Evolutionary conservation across 148 eudicot genomes (phyloP), one percentile per base, ranked within the genome.

Genomic region (Tetragonia tetragonoides): DNA sequence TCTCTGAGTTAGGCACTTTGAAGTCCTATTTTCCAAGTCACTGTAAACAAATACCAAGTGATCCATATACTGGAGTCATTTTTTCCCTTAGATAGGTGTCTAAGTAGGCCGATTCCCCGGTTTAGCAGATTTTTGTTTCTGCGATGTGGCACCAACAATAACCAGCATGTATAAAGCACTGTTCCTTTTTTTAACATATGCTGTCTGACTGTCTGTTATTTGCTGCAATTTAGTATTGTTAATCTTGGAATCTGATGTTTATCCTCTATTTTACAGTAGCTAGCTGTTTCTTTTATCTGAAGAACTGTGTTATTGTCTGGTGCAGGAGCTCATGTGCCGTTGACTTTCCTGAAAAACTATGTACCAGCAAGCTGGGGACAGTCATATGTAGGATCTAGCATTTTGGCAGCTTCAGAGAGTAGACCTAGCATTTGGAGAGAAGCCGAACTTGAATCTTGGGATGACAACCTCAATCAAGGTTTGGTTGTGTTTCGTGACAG

Each of bases 381-480:
- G 68, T 84, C 96, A 41, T 75, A 83, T 74, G 88, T 84, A 51
- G 98, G 98, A 75, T 86, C 91, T 47, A 85, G 69, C 62, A 86
- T 94, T 63, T 90, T 89, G 91, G 98, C 98, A 39, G 80, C 80
- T 61, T 81, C 91, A 0, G 81, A 84, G 66, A 70, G 71, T 79
- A 90, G 80, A 81, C 49, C 84, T 47, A 91, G 90, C 68, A 86
- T 92, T 64, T 95, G 99, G 99, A 91, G 88, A 83, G 85, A 92
- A 79, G 97, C 99, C 46, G 97, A 95, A 77, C 94, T 95, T 21
- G 87, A 87, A 80, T 92, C 88, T 60, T 95, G 94, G 97, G 96
- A 95, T 66, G 92, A 90, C 15, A 74, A 86, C 46, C 86, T 82
- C 41, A 75, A 68, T 59, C 61, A 70, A 72, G 95, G 88, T 15